Conservation (phyloP, 306 rosid species). For the Rosa persica region DNA sequence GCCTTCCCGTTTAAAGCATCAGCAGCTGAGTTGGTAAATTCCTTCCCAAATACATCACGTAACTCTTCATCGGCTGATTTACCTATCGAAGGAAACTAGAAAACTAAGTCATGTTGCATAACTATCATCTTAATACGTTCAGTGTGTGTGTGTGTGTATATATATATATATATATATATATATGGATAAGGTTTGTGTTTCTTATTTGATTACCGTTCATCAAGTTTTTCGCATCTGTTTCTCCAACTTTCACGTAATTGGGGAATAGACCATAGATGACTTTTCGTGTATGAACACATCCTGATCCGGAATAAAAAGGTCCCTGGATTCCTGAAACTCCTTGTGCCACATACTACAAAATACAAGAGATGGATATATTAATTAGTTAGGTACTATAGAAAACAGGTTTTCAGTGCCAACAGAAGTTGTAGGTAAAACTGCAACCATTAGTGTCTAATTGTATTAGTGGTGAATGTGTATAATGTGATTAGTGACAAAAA, state of each 20-base stretch:
- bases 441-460: neutral
- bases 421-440: neutral
- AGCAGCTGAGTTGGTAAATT: slow-evolving; percentile 35
- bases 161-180: no score
- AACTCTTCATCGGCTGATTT: slow-evolving; percentile 23
- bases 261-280: slow-evolving; percentile 63
- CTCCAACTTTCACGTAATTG: neutral
- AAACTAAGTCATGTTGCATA: neutral
- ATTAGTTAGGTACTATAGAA: neutral
- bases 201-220: neutral
- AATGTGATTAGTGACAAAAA: neutral
- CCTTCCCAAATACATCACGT: slow-evolving; percentile 40
- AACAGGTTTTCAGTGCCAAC: neutral
- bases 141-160: no score
- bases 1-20: slow-evolving; percentile 38
- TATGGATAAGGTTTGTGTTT: neutral
- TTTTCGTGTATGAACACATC: slow-evolving; percentile 60
- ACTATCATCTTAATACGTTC: neutral
- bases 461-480: neutral
- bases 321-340: slow-evolving; percentile 56
- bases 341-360: slow-evolving; percentile 16
- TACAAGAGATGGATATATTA: neutral
- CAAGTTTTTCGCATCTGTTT: neutral
- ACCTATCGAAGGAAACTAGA: slow-evolving; percentile 5
- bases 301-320: slow-evolving; percentile 43